Evolutionary conservation across 2,329 filamentous ascomycete genomes (phyloP).

Genomic region (Rhinocladiella similis): DNA sequence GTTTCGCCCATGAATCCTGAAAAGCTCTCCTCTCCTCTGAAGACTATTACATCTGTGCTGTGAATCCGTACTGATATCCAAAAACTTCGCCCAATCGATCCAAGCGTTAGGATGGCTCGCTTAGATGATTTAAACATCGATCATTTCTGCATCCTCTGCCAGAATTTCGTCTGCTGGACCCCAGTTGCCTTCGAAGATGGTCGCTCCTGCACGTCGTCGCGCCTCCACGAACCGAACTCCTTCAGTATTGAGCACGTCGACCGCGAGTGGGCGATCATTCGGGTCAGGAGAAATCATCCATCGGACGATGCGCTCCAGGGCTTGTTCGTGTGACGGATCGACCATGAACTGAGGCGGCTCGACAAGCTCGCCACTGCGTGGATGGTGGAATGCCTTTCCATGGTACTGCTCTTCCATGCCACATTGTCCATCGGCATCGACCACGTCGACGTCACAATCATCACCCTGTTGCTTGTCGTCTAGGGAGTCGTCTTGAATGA

Average conservation of each 20-base stretch:
- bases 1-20: neutral
- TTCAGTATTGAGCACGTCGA: slow-evolving; percentile 70
- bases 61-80: neutral
- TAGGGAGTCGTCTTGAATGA: slow-evolving; percentile 46
- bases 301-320: slow-evolving; percentile 78
- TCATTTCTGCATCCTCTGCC: slow-evolving; percentile 61
- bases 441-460: slow-evolving; percentile 31
- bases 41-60: neutral
- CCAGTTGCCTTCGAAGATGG: slow-evolving; percentile 94
- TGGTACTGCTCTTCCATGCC: slow-evolving; percentile 25
- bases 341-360: slow-evolving; percentile 86
- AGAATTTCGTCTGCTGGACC: slow-evolving; percentile 71
- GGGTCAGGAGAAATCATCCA: slow-evolving; percentile 86
- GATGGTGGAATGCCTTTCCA: slow-evolving; percentile 33
- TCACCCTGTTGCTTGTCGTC: slow-evolving; percentile 43
- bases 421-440: slow-evolving; percentile 32
- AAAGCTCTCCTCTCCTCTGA: neutral
- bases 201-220: slow-evolving; percentile 82
- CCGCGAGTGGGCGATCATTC: slow-evolving; percentile 68
- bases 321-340: slow-evolving; percentile 68
- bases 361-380: slow-evolving; percentile 58
- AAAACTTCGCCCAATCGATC: slow-evolving; percentile 9
- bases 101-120: slow-evolving; percentile 12
- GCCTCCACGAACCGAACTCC: slow-evolving; percentile 78
- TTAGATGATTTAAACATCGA: slow-evolving; percentile 52